Evolutionary conservation across 208 protist species (phyloP), one percentile per base, ranked within the genome.

Genomic region (Acanthamoeba triangularis): DNA sequence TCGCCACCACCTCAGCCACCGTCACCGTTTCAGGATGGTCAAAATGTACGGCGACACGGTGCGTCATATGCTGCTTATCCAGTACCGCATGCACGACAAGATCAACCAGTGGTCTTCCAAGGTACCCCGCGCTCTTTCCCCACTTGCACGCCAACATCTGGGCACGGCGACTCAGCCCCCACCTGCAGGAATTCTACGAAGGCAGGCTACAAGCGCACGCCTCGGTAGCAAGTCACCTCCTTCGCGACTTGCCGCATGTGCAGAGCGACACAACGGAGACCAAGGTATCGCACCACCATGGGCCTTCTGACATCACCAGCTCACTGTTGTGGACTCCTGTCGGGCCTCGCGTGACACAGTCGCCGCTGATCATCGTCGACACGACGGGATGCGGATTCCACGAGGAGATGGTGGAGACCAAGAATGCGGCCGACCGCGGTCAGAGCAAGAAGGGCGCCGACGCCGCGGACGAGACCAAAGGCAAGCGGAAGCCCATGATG

Each of bases 81-180:
- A 97, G 84, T 97, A 97, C 61, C 44, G 97, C 41, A 97, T 97
- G 97, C 95, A 97, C 76, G 30, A 93, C 52, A 63, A 72, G 16
- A 97, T 97, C 59, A 97, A 97, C 95, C 30, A 96, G 23, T 97
- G 96, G 96, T 93, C 94, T 25, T 96, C 95, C 4, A 80, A 95
- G 67, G 63, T 96, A 30, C 25, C 28, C 16, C 23, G 44, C 25
- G 63, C 20, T 18, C n/a, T 0, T 49, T 4, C n/a, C 7, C 35
- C 18, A 54, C 78, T 63, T 33, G 65, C 25, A 13, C 30, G 3
- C 63, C 65, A 78, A 23, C 30, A 5, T 4, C 3, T 30, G 33
- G 7, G 30, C 33, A 10, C 1, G 72, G 16, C 23, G 76, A 85
- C 41, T 41, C 74, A 23, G 8, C 41, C 74, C 18, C 33, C 3